Evolutionary conservation across 805 yeast species (phyloP).

Genomic region (Suhomyces pyralidae): DNA sequence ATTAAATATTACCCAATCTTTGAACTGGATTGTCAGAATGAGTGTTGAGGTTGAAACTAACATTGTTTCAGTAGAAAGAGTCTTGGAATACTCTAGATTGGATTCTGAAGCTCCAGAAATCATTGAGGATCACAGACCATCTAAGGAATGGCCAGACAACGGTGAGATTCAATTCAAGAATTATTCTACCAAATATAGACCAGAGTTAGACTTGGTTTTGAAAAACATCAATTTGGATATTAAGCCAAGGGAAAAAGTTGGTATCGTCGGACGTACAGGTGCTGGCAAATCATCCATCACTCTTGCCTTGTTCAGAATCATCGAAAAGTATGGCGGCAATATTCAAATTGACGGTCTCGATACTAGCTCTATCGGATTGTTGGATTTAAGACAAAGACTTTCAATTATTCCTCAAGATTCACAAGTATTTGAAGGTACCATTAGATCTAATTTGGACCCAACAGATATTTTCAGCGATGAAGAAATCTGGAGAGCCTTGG

Average conservation of each 20-base stretch:
- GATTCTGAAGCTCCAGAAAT: slow-evolving; percentile 80
- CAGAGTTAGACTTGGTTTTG: slow-evolving; percentile 43
- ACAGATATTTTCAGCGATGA: slow-evolving; percentile 34
- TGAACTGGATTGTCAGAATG: slow-evolving; percentile 98
- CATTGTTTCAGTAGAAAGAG: slow-evolving; percentile 94
- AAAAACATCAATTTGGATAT: slow-evolving; percentile 35
- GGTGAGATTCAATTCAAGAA: slow-evolving; percentile 37
- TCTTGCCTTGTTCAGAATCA: slow-evolving; percentile 42
- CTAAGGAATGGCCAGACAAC: slow-evolving; percentile 33
- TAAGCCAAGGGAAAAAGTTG: slow-evolving; percentile 39
- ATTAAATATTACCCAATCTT: slow-evolving; percentile 84
- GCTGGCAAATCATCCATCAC: slow-evolving; percentile 47
- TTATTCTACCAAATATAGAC: slow-evolving; percentile 43
- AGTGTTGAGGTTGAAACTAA: slow-evolving; percentile 97
- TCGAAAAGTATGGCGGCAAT: slow-evolving; percentile 37
- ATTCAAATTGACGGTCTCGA: slow-evolving; percentile 35
- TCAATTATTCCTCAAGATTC: slow-evolving; percentile 47
- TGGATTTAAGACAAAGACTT: slow-evolving; percentile 41
- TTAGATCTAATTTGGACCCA: slow-evolving; percentile 42
- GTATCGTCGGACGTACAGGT: slow-evolving; percentile 47
- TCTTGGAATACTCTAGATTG: slow-evolving; percentile 80
- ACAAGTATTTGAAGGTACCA: slow-evolving; percentile 44
- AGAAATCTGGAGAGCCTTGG: slow-evolving; percentile 41
- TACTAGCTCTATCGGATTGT: slow-evolving; percentile 36
- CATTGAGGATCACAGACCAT: slow-evolving; percentile 63